Evolutionary conservation across 345 rosid species (phyloP).

Genomic region (Euphorbia lathyris): DNA sequence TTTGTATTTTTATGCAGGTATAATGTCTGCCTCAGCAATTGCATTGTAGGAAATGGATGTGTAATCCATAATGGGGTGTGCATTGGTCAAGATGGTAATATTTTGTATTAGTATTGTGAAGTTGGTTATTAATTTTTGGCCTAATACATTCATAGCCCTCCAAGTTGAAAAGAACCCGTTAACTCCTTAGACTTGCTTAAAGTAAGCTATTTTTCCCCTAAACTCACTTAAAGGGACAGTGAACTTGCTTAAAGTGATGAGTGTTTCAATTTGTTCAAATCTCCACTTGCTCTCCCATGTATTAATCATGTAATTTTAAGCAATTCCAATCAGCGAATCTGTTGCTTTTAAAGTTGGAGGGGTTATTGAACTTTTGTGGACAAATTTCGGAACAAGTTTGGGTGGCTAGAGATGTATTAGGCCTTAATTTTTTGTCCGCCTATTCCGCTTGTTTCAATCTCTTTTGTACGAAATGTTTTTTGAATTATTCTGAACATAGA

Average conservation of each 20-base stretch:
- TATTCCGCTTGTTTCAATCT: not conserved
- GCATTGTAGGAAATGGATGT: slow-evolving; percentile 66
- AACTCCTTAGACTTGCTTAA: not conserved
- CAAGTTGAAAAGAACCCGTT: no score
- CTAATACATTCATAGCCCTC: no score
- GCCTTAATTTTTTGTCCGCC: not conserved
- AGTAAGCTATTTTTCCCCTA: not conserved
- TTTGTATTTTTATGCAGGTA: slow-evolving; percentile 38
- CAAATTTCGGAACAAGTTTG: not conserved
- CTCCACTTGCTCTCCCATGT: not conserved
- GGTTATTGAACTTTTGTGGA: not conserved
- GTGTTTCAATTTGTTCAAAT: no score
- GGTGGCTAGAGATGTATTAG: no score
- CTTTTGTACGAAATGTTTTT: not conserved
- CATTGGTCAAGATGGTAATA: slow-evolving; percentile 91
- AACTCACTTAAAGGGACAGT: no score
- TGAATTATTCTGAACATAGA: not conserved
- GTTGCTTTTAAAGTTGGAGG: not conserved
- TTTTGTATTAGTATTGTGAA: not conserved
- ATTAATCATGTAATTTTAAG: no score
- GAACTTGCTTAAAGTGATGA: not conserved
- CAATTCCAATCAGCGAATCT: no score
- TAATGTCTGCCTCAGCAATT: slow-evolving; percentile 60
- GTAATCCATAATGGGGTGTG: slow-evolving; percentile 69
- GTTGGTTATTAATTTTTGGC: no score